Evolutionary conservation across 1,139 yeast species (phyloP), one percentile per base, ranked within the genome.

Genomic region (Geotrichum phurueaensis): DNA sequence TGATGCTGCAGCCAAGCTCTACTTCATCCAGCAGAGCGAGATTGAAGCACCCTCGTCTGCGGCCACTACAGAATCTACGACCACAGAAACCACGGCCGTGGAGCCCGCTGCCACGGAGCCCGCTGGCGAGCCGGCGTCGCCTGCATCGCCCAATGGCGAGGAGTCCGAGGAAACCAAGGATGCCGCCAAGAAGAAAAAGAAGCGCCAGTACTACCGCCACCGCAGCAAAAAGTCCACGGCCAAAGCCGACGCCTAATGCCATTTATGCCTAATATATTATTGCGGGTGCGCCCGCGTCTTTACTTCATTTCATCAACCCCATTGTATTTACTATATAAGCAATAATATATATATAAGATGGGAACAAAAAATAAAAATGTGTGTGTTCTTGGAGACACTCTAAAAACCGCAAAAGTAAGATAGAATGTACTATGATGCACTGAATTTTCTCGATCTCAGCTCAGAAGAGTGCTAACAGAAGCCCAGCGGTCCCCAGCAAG

Each of bases 351-450:
- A 39, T n/a, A n/a, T n/a, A 39, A 39, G 18, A n/a, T 15, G 43
- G 18, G 13, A 36, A 36, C 10, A 13, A 3, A 39, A 3, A 36
- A 36, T 15, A 36, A n/a, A 1, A 53, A 66, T 69, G 70, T 69
- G 51, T 62, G 71, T 68, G 70, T 62, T 67, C 65, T 65, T 68
- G 71, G 71, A 69, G 71, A 69, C 71, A 63, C 70, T 62, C 63
- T 64, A 66, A 62, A 57, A 64, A 63, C 61, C 56, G 63, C 51
- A 43, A 51, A 59, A 53, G 51, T 57, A 57, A 57, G 55, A 56
- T 65, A 64, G 60, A 66, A 63, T 63, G 71, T 69, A 69, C 71
- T 69, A 68, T 69, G 71, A 69, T 68, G 69, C 69, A 68, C 70
- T 60, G 53, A 51, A 39, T 59, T 59, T 18, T 56, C 62, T 43